These are phyloP conservation scores for Scenedesmus sp. DNA, from an alignment of 163 green algal genomes.

Conservation along the genomic window DNA sequence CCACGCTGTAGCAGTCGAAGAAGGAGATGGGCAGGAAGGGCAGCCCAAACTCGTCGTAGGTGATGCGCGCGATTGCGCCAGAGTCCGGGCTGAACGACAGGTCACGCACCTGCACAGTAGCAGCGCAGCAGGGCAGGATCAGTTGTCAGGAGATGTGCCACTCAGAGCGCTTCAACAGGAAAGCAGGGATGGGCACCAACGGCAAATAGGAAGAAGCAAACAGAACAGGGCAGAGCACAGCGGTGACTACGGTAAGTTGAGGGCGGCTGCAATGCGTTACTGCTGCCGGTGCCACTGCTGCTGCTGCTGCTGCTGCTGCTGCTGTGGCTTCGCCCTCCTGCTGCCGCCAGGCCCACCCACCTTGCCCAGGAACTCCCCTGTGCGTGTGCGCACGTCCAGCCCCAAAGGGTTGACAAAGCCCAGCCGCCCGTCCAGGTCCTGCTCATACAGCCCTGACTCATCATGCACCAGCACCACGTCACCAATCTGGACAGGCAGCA, in stretches of 20 bases:
- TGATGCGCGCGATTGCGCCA: slow-evolving; percentile 66
- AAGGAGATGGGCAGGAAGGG: slow-evolving; percentile 71
- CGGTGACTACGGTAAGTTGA: too few species aligned
- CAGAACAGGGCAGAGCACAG: too few species aligned
- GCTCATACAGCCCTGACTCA: slow-evolving; percentile 66
- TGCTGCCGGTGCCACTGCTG: not conserved
- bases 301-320: not conserved
- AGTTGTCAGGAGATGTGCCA: too few species aligned
- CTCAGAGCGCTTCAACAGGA: too few species aligned
- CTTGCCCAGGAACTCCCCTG: slow-evolving; percentile 69
- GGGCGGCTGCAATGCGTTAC: too few species aligned
- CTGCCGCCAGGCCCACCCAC: slow-evolving; percentile 52
- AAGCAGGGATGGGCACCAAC: too few species aligned
- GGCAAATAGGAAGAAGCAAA: too few species aligned
- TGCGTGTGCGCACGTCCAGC: slow-evolving; percentile 68
- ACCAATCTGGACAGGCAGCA: slow-evolving; percentile 63
- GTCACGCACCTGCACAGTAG: slow-evolving; percentile 70
- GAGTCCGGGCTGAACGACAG: slow-evolving; percentile 76
- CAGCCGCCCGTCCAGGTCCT: slow-evolving; percentile 64
- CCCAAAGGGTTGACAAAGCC: slow-evolving; percentile 71
- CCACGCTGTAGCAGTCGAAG: slow-evolving; percentile 70
- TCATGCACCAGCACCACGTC: slow-evolving; percentile 84
- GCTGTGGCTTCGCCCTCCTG: not conserved
- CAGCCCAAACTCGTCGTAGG: slow-evolving; percentile 79
- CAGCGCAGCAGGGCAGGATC: not conserved